Evolutionary conservation across 805 yeast genomes (phyloP), one percentile per base, ranked within the genome.

Genomic region (Wickerhamomyces tratensis): DNA sequence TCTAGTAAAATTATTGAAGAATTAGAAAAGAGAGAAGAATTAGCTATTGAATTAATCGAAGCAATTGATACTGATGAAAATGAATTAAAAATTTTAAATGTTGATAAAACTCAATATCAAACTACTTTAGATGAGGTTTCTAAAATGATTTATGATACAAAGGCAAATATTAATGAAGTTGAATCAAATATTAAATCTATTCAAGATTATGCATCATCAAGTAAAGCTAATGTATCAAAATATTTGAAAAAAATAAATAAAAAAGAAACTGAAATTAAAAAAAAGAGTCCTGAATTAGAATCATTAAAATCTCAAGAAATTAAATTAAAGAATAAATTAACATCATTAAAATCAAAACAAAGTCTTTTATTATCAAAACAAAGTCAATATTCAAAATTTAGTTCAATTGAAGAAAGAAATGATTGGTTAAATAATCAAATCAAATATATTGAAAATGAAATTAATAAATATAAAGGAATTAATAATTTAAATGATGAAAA

Each of bases 351-450:
- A 41, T 63, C 77, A 7, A 69, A 62, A 29, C 88, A 83, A 57
- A 67, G 83, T 48, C 61, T 70, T 13, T 58, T 89, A 5, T 74
- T 82, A 40, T 68, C 83, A 7, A 89, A 87, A 53, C 84, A 79
- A 51, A 86, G 84, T 36, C 76, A 88, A 40, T 74, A 73, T 44
- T 69, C 77, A 26, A 73, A 76, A 47, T 88, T 87, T 51, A 47
- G 58, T 1, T 59, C 73, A 13, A 69, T 70, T 47, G 53, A 60
- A 3, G 82, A 85, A 45, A 71, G 96, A 48, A 82, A 87, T 55
- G 37, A 46, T 2, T 86, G 94, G 91, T 66, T 89, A 13, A 54
- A 64, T 8, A 41, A 56, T 0, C 81, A 86, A 51, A 71, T 86
- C 20, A 39, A 54, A 1, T 58, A 54, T 5, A 51, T 73, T 13